These are phyloP conservation scores for Lathyrus aphaca DNA, from an alignment of 306 rosid species.

Conservation along the genomic window DNA sequence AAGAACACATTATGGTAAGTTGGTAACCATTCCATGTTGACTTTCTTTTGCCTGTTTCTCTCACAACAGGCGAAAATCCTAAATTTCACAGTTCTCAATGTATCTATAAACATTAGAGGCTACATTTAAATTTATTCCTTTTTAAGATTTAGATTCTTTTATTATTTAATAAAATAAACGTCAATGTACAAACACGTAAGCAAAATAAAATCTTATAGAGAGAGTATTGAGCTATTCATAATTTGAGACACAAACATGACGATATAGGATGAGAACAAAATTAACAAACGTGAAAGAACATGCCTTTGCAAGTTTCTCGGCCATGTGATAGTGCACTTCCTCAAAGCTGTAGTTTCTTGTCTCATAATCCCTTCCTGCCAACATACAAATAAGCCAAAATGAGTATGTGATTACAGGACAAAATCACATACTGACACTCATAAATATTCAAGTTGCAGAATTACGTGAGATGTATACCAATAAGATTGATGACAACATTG, in stretches of 20 bases:
- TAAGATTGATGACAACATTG: conserved; percentile 90
- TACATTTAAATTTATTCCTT: conserved; percentile 14
- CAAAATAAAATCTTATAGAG: conserved; percentile 1
- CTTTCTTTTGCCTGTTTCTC: conserved; percentile 6
- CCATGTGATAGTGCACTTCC: conserved; percentile 90
- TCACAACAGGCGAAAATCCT: conserved; percentile 14
- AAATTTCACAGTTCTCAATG: conserved; percentile 4
- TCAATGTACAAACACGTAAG: not conserved
- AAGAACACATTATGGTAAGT: not conserved
- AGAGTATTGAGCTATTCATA: conserved; percentile 8
- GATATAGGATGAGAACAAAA: conserved; percentile 31
- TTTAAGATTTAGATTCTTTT: conserved; percentile 8
- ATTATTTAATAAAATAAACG: conserved; percentile 30
- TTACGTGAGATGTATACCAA: conserved; percentile 59
- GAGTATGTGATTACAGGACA: conserved; percentile 21
- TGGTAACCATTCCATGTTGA: conserved; percentile 1
- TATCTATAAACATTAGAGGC: conserved; percentile 14
- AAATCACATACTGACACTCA: conserved; percentile 27
- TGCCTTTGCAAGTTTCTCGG: conserved; percentile 86
- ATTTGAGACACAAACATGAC: conserved; percentile 23
- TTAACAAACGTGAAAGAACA: conserved; percentile 26
- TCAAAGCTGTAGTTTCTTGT: conserved; percentile 96
- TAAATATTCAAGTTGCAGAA: conserved; percentile 31
- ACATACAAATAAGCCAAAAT: conserved; percentile 39
- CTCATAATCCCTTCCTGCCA: conserved; percentile 93